Evolutionary conservation across 345 rosid genomes (phyloP), one percentile per base, ranked within the genome.

Genomic region (Hypericum perforatum): DNA sequence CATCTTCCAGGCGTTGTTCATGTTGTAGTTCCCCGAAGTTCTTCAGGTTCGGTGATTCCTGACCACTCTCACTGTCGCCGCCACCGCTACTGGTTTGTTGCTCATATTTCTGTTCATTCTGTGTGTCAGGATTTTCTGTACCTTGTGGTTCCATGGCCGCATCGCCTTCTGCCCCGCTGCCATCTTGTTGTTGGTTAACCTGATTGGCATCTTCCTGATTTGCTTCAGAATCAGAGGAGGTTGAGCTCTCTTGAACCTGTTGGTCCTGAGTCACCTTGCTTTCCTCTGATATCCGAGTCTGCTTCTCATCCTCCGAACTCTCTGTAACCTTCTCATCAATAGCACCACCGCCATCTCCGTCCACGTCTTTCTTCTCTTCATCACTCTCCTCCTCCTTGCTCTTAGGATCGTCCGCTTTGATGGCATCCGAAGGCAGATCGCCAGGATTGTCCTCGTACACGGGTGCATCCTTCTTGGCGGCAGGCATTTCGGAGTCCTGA

Each of bases 371-470:
- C 47, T 11, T 39, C 11, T 16, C 52, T 52, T 16, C 48, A 41
- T 43, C 56, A 46, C 44, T 42, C 10, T 7, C 37, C 42, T 55
- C 66, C 9, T 49, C 46, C 3, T 39, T 45, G 43, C 52, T 43
- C 41, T 60, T 70, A 10, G 71, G 61, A 11, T 82, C 87, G 38
- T 82, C 96, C 0, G 91, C 63, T 68, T 82, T 78, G 11, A 91
- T 69, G 15, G 95, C 96, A 59, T 91, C 98, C 0, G 67, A 80
- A 4, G 98, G 96, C 29, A 91, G 89, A 47, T 80, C 75, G 0
- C 95, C 96, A 0, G 92, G 98, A 49, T 84, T 91, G 63, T 91
- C 96, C 55, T 84, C 85, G 45, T 65, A 84, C 5, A 71, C 71
- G 0, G 77, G 64, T 14, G 57, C 57, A 39, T 73, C 75, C 43